These are phyloP conservation scores for Colletotrichum tropicale DNA, from an alignment of 2,329 filamentous ascomycete genomes.

Conservation along the genomic window DNA sequence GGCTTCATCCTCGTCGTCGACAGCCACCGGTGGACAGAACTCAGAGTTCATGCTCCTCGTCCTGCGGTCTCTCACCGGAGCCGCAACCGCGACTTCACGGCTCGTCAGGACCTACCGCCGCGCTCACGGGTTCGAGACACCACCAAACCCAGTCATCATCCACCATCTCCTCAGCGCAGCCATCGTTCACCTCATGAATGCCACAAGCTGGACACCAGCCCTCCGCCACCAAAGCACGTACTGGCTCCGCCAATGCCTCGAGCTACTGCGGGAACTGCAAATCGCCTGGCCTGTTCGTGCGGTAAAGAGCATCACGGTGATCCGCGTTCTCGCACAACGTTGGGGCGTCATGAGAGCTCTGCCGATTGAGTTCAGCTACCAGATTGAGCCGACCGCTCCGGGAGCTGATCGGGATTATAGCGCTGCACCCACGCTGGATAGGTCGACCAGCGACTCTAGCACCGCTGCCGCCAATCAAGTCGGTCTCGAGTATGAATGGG, in stretches of 20 bases:
- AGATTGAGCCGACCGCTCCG: not conserved
- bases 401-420: not conserved
- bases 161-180: conserved; percentile 22
- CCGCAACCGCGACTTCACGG: conserved; percentile 8
- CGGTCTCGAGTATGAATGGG: conserved; percentile 6
- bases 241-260: conserved; percentile 20
- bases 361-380: not conserved
- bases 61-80: conserved; percentile 17
- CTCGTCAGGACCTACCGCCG: conserved; percentile 18
- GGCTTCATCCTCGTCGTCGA: not conserved
- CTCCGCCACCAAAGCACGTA: conserved; percentile 16
- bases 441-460: not conserved
- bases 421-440: not conserved
- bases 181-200: conserved; percentile 22
- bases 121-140: conserved; percentile 4
- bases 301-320: conserved; percentile 3
- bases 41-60: conserved; percentile 16
- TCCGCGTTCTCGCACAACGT: conserved; percentile 1
- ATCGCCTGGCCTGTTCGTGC: not conserved
- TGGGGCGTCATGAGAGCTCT: conserved; percentile 14
- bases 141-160: conserved; percentile 19
- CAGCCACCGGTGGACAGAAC: not conserved
- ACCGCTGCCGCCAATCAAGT: not conserved
- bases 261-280: conserved; percentile 8
- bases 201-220: conserved; percentile 11